phyloP scores from a whole-genome alignment of 768 basidiomycete species.

The Boletellus ananas region DNA sequence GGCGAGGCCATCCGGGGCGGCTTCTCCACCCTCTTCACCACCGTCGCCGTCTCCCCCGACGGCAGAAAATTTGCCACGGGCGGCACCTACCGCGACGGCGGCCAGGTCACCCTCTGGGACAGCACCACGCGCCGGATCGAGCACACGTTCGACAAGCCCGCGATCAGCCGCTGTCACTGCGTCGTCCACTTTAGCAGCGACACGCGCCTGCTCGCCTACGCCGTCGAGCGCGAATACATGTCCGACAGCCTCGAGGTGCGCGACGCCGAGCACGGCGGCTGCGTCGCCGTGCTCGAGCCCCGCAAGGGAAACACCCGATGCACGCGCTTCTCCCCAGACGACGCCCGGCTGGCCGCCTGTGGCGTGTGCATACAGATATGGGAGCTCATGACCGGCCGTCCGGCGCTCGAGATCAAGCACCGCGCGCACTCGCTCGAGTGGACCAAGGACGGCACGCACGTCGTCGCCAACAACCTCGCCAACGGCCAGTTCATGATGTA shows the following conservation, averaged over 20 bases:
- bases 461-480: conserved; percentile 22
- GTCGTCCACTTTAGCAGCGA: conserved; percentile 24
- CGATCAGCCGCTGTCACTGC: conserved; percentile 19
- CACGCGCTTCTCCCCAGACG: conserved; percentile 25
- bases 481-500: conserved; percentile 25
- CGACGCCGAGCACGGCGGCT: conserved; percentile 8
- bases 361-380: conserved; percentile 24
- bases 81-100: conserved; percentile 23
- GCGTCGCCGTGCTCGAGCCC: conserved; percentile 18
- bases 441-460: conserved; percentile 18
- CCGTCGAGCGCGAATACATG: conserved; percentile 26
- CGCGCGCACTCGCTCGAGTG: conserved; percentile 24
- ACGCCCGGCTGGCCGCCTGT: conserved; percentile 21
- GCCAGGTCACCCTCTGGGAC: conserved; percentile 24
- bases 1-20: conserved; percentile 21
- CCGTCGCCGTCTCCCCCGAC: conserved; percentile 21
- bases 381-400: conserved; percentile 15
- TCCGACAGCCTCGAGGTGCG: conserved; percentile 21
- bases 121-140: conserved; percentile 19
- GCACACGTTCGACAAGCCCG: conserved; percentile 22
- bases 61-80: conserved; percentile 24
- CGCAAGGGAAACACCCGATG: conserved; percentile 23
- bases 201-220: conserved; percentile 16
- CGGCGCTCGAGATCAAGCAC: conserved; percentile 25
- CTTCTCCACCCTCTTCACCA: conserved; percentile 27